Base-by-base conservation (phyloP, 2,329 filamentous ascomycete species). In the Emmonsiellopsis sp. region DNA sequence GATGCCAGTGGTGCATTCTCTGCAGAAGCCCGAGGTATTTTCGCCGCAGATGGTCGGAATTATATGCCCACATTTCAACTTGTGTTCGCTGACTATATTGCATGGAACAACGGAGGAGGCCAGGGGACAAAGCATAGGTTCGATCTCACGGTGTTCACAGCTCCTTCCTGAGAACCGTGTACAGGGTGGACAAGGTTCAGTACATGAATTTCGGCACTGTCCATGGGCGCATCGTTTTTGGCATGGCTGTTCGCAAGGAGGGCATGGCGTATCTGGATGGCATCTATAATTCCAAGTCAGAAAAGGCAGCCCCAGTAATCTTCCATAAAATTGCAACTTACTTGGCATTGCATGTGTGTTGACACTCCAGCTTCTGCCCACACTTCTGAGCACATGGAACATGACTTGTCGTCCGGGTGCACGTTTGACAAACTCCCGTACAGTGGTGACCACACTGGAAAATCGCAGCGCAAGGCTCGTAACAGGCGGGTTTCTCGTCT, bases 111-210 rank as follows among this genome's bases (percentile, higher is more conserved):
- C 50, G 9, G 20, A 34, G n/a, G 41, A 54, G 5, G 59, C 55
- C 2, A 62, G 53, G 44, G 54, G 59, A 47, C 60, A 62, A n/a
- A 60, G 20, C n/a, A 51, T 55, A 1, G 50, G 38, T 16, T 49
- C 46, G n/a, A 32, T 10, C 35, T 6, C 16, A 38, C 56, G 42
- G 42, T 60, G 58, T 9, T 53, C 50, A 48, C 59, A 59, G 10
- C 20, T 38, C 15, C 48, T 30, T 9, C 26, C 38, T 9, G 44
- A 35, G 10, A 51, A 26, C 43, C 57, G 55, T 35, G 57, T 43
- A 38, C 61, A 62, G 3, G 61, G 59, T 16, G 61, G 58, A 43
- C 61, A 62, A 15, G 31, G 30, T 15, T 57, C 55, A 15, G 48
- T 44, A 53, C 61, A 62, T 41, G 51, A 56, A 47, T 55, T 55